Conservation (phyloP, 2,329 filamentous ascomycete species). For the Penicillium sp. region DNA sequence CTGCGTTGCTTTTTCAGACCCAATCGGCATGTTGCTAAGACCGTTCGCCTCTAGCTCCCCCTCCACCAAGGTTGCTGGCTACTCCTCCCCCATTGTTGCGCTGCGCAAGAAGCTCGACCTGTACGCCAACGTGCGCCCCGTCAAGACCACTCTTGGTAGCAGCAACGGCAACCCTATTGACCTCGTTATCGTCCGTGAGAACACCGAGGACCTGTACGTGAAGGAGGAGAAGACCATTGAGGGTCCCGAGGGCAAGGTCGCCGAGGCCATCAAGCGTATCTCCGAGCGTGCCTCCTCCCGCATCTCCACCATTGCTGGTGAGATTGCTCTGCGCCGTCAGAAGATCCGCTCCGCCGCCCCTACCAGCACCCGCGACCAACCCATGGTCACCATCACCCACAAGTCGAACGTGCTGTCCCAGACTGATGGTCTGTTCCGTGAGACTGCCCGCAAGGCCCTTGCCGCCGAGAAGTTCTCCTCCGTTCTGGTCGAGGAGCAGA, state of each 20-base stretch:
- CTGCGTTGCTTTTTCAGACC: neutral
- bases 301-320: conserved; percentile 91
- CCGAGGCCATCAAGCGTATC: conserved; percentile 98
- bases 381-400: conserved; percentile 94
- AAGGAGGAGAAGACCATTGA: conserved; percentile 91
- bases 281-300: conserved; percentile 80
- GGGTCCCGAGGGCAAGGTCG: conserved; percentile 75
- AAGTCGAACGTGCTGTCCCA: conserved; percentile 97
- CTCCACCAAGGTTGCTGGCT: conserved; percentile 85
- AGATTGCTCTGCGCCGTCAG: conserved; percentile 87
- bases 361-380: conserved; percentile 59
- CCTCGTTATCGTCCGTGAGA: conserved; percentile 97
- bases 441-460: conserved; percentile 75
- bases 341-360: conserved; percentile 68
- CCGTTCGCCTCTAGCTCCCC: conserved; percentile 65
- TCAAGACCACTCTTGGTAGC: conserved; percentile 73
- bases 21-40: neutral
- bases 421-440: conserved; percentile 93
- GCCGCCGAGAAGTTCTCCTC: conserved; percentile 65
- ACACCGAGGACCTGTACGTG: conserved; percentile 97
- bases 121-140: conserved; percentile 95
- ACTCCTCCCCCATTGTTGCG: conserved; percentile 95
- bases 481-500: conserved; percentile 88
- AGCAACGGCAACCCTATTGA: conserved; percentile 69
- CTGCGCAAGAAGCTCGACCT: conserved; percentile 93